Conservation (phyloP, 1,139 yeast species). For the Wickerhamiella infanticola region DNA sequence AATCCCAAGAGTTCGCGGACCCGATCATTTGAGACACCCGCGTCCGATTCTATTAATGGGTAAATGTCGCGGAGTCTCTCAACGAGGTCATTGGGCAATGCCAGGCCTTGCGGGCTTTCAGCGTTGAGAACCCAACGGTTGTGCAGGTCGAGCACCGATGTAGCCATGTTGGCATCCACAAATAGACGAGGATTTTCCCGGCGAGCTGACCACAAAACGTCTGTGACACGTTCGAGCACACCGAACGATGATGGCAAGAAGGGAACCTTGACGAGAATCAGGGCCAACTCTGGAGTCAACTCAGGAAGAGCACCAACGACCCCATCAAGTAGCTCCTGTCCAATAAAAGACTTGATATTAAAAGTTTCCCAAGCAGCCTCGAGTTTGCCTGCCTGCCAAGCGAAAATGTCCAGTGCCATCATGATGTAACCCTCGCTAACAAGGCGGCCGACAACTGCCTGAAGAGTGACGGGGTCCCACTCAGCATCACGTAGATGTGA, state of each 20-base stretch:
- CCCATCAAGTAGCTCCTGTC: constrained; percentile 9
- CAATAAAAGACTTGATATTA: constrained; percentile 9
- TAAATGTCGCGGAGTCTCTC: constrained; percentile 4
- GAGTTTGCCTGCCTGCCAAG: constrained; percentile 11
- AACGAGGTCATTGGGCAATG: constrained; percentile 8
- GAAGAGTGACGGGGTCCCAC: constrained; percentile 23
- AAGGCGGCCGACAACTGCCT: constrained; percentile 11
- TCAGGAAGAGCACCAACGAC: background rate
- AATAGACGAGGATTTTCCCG: background rate
- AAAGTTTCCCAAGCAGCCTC: constrained; percentile 2
- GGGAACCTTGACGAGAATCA: constrained; percentile 10
- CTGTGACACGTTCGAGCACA: background rate
- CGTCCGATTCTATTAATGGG: constrained; percentile 9
- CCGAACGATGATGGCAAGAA: constrained; percentile 4
- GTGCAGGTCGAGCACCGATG: constrained; percentile 3
- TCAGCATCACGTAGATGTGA: constrained; percentile 19
- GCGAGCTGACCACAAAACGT: background rate
- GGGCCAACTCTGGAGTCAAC: constrained; percentile 7
- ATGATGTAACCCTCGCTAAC: constrained; percentile 10
- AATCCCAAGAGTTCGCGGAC: background rate
- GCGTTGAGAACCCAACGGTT: constrained; percentile 1
- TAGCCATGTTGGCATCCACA: constrained; percentile 4
- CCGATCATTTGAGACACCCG: background rate
- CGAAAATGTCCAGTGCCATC: constrained; percentile 15
- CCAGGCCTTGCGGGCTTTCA: constrained; percentile 4